Evolutionary conservation across 2,329 filamentous ascomycete species (phyloP).

Genomic region (Paecilomyces sp.): DNA sequence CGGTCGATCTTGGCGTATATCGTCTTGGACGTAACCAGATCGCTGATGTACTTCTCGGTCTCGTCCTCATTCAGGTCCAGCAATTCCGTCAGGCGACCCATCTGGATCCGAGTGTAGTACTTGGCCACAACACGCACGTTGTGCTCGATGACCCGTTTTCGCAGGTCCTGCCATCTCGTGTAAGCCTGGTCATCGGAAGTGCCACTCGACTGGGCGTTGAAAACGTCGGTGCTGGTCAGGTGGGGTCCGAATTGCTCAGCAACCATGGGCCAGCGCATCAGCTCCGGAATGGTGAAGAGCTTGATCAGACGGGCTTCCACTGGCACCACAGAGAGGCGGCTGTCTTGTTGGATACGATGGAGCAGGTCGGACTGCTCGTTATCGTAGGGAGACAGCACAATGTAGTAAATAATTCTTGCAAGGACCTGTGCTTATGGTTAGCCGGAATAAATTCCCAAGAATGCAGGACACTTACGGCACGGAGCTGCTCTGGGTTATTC

Average conservation of each 20-base stretch:
- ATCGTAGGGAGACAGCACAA: slow-evolving; percentile 92
- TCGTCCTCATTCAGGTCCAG: slow-evolving; percentile 90
- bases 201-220: slow-evolving; percentile 57
- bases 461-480: slow-evolving; percentile 55
- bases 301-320: slow-evolving; percentile 81
- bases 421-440: slow-evolving; percentile 56
- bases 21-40: slow-evolving; percentile 94
- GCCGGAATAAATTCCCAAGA: slow-evolving; percentile 3
- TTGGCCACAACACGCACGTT: slow-evolving; percentile 96
- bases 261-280: slow-evolving; percentile 98
- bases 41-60: slow-evolving; percentile 98
- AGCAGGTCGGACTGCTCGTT: slow-evolving; percentile 98
- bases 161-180: slow-evolving; percentile 85
- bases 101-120: slow-evolving; percentile 97
- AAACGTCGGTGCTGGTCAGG: slow-evolving; percentile 83
- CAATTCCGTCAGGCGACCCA: slow-evolving; percentile 80
- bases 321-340: slow-evolving; percentile 69
- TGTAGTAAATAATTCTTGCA: slow-evolving; percentile 94
- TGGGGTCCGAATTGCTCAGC: slow-evolving; percentile 82
- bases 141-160: slow-evolving; percentile 98
- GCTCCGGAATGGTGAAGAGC: slow-evolving; percentile 87
- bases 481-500: slow-evolving; percentile 77
- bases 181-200: slow-evolving; percentile 72
- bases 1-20: slow-evolving; percentile 97
- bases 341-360: slow-evolving; percentile 82